Evolutionary conservation across 306 rosid species (phyloP).

Genomic region (Lagenaria siceraria): DNA sequence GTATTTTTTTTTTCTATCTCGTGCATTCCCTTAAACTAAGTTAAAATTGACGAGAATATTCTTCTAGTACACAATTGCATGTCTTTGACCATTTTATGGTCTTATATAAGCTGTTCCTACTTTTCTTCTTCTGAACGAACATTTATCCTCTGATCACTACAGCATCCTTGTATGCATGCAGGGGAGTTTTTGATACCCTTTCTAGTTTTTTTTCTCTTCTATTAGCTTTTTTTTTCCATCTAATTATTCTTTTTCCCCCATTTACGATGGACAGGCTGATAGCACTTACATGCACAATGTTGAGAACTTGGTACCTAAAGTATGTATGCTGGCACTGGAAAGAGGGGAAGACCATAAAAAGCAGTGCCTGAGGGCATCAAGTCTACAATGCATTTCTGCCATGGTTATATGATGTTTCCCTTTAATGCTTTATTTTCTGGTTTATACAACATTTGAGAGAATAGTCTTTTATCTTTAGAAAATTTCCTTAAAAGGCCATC

Average conservation of each 20-base stretch:
- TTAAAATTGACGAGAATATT: not conserved
- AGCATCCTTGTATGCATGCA: not conserved
- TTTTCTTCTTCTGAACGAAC: not conserved
- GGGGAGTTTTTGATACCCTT: not conserved
- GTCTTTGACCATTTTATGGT: not conserved
- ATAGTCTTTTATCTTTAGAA: not conserved
- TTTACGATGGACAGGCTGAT: conserved; percentile 47
- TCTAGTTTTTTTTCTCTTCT: not conserved
- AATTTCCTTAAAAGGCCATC: not conserved
- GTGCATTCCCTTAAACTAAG: not conserved
- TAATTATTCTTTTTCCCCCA: not conserved
- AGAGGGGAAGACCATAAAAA: conserved; percentile 44
- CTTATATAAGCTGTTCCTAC: not conserved
- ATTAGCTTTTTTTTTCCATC: not conserved
- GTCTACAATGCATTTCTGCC: conserved; percentile 97
- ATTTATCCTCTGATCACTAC: not conserved
- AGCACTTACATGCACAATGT: conserved; percentile 69
- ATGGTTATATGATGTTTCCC: conserved; percentile 40
- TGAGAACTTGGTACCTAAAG: conserved; percentile 66
- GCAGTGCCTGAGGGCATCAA: conserved; percentile 64
- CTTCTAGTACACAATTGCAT: not conserved
- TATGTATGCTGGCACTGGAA: conserved; percentile 51
- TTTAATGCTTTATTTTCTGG: not conserved
- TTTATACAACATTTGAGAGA: conserved; percentile 4
- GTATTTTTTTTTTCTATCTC: not conserved